These are phyloP conservation scores for Gynandropsis gynandra DNA, from an alignment of 345 rosid genomes.

Conservation along the genomic window DNA sequence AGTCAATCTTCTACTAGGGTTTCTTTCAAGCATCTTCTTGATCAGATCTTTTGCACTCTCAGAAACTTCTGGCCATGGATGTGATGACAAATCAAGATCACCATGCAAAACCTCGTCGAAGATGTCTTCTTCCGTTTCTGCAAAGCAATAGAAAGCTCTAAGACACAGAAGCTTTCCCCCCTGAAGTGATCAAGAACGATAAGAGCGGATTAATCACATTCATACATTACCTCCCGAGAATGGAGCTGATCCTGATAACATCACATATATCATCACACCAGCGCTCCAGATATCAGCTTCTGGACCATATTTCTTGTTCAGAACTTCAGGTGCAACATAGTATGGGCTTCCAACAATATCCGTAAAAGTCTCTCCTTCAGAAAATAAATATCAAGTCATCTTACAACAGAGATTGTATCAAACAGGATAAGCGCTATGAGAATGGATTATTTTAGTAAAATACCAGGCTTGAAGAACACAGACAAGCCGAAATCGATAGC, in stretches of 20 bases:
- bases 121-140: constrained; percentile 77
- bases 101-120: constrained; percentile 75
- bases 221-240: constrained; percentile 82
- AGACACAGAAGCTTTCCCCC: background rate
- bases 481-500: constrained; percentile 88
- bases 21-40: constrained; percentile 61
- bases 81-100: constrained; percentile 63
- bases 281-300: constrained; percentile 96
- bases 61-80: constrained; percentile 88
- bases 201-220: no score
- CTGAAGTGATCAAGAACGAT: no score
- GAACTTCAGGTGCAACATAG: constrained; percentile 84
- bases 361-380: constrained; percentile 54
- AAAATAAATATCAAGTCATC: background rate
- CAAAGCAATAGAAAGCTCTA: background rate
- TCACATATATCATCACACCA: constrained; percentile 80
- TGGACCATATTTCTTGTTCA: constrained; percentile 58
- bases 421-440: constrained; percentile 12
- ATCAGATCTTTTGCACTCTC: constrained; percentile 79
- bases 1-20: constrained; percentile 54
- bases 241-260: constrained; percentile 81
- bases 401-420: background rate
- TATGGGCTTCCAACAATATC: constrained; percentile 96
- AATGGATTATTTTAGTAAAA: background rate
- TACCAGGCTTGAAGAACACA: constrained; percentile 71